Evolutionary conservation across 2,329 filamentous ascomycete species (phyloP).

Genomic region (Sarocladium kiliense): DNA sequence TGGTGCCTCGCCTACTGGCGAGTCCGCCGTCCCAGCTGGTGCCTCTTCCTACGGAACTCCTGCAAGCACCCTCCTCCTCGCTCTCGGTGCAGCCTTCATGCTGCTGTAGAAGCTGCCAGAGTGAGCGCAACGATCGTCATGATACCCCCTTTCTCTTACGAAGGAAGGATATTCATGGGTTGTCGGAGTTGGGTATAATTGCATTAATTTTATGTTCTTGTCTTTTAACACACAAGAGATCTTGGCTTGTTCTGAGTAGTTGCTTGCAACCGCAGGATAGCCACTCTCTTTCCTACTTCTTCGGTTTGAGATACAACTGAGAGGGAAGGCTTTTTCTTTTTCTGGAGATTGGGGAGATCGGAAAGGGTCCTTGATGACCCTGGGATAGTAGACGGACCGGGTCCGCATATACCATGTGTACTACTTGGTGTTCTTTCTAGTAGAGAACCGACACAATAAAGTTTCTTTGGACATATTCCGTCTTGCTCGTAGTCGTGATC

Average conservation of each 20-base stretch:
- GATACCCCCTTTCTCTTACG: slow-evolving; percentile 3
- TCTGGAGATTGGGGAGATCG: not conserved
- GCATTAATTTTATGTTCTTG: slow-evolving; percentile 10
- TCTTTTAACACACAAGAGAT: not conserved
- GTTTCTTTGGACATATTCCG: slow-evolving; percentile 4
- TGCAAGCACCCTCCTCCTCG: slow-evolving; percentile 34
- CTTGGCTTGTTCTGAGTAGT: no score
- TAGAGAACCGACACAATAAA: slow-evolving; percentile 8
- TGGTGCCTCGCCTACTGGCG: not conserved
- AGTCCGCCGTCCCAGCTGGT: not conserved
- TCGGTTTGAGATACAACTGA: not conserved
- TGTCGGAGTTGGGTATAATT: slow-evolving; percentile 9
- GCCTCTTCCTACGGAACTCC: slow-evolving; percentile 28
- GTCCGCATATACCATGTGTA: slow-evolving; percentile 9
- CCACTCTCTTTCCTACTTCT: not conserved
- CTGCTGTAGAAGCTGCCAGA: slow-evolving; percentile 24
- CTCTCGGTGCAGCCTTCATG: slow-evolving; percentile 37
- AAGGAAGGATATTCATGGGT: slow-evolving; percentile 6
- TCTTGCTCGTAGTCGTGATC: not conserved
- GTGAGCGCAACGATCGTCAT: slow-evolving; percentile 5
- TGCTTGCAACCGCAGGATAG: not conserved
- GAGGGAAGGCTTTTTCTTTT: not conserved
- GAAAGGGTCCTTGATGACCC: not conserved
- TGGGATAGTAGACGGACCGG: slow-evolving; percentile 6
- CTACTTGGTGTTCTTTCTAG: slow-evolving; percentile 3